Evolutionary conservation across 257 asterid genomes (phyloP).

Genomic region (Dorcoceras hygrometricum): DNA sequence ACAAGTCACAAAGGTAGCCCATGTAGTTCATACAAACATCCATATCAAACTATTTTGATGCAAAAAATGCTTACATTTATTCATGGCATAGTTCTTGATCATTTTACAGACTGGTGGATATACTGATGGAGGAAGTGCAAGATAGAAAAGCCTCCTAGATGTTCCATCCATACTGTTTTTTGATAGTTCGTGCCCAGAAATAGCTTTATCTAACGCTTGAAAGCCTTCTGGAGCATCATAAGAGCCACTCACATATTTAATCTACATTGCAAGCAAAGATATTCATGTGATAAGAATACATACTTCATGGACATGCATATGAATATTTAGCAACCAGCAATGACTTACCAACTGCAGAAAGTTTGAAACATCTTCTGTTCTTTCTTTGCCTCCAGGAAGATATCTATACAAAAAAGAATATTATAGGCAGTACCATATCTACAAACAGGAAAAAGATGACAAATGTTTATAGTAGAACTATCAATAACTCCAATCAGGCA

Average conservation of each 20-base stretch:
- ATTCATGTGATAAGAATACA: conserved; percentile 3
- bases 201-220: conserved; percentile 70
- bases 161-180: conserved; percentile 66
- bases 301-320: not conserved
- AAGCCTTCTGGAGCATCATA: conserved; percentile 91
- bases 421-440: not conserved
- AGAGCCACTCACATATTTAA: conserved; percentile 87
- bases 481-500: not conserved
- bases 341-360: conserved; percentile 47
- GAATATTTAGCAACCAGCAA: not conserved
- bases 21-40: not conserved
- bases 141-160: conserved; percentile 90
- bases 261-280: conserved; percentile 41
- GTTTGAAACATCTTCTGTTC: conserved; percentile 28
- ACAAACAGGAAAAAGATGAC: not conserved
- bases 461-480: not conserved
- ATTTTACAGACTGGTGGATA: conserved; percentile 95
- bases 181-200: conserved; percentile 76
- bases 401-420: conserved; percentile 28
- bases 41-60: not conserved
- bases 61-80: conserved; percentile 53
- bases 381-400: conserved; percentile 36
- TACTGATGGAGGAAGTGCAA: conserved; percentile 99
- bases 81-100: conserved; percentile 73
- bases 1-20: not conserved